A percentile compares a stretch with the other conserved stretches of the same genome.
These are phyloP conservation scores for Microcos paniculata DNA, from an alignment of 345 rosid genomes.

Conservation along the genomic window DNA sequence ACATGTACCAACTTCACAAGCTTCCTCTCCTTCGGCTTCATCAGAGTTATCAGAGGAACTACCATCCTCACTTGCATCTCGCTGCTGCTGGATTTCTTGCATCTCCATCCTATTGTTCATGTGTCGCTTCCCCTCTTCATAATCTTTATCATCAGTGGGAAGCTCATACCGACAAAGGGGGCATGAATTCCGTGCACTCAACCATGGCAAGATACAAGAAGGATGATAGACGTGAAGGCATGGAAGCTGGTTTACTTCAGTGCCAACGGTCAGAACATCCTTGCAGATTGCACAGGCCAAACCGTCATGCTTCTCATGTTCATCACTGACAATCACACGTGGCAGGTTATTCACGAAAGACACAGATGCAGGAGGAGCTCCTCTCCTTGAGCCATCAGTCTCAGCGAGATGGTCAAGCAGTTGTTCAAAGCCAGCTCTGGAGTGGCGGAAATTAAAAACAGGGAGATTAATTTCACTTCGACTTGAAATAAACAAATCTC, in stretches of 20 bases:
- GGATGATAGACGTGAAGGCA: slow-evolving; percentile 82
- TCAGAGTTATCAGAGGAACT: slow-evolving; percentile 40
- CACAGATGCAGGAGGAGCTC: slow-evolving; percentile 86
- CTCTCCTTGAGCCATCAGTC: slow-evolving; percentile 71
- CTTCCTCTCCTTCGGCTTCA: slow-evolving; percentile 42
- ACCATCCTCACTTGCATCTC: slow-evolving; percentile 43
- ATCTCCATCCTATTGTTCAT: slow-evolving; percentile 23
- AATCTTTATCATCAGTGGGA: slow-evolving; percentile 84
- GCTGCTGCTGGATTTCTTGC: slow-evolving; percentile 39
- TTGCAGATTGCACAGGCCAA: slow-evolving; percentile 86
- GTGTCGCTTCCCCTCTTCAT: slow-evolving; percentile 64
- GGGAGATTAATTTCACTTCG: slow-evolving; percentile 41
- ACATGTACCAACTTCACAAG: slow-evolving; percentile 21
- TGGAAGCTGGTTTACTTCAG: slow-evolving; percentile 76
- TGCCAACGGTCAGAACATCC: slow-evolving; percentile 55
- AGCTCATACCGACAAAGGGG: slow-evolving; percentile 92
- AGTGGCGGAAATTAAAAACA: not conserved
- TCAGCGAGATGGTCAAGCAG: slow-evolving; percentile 74
- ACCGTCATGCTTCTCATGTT: slow-evolving; percentile 46
- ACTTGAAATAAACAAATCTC: slow-evolving; percentile 38
- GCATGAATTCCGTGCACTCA: slow-evolving; percentile 82
- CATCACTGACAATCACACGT: slow-evolving; percentile 38
- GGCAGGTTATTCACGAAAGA: slow-evolving; percentile 70
- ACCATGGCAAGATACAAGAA: slow-evolving; percentile 82
- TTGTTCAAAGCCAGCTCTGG: slow-evolving; percentile 56